Percentiles rank a stretch among this genome's conserved stretches.
phyloP scores from a whole-genome alignment of 352 stramenopile genomes.

The Pythium periplocum region DNA sequence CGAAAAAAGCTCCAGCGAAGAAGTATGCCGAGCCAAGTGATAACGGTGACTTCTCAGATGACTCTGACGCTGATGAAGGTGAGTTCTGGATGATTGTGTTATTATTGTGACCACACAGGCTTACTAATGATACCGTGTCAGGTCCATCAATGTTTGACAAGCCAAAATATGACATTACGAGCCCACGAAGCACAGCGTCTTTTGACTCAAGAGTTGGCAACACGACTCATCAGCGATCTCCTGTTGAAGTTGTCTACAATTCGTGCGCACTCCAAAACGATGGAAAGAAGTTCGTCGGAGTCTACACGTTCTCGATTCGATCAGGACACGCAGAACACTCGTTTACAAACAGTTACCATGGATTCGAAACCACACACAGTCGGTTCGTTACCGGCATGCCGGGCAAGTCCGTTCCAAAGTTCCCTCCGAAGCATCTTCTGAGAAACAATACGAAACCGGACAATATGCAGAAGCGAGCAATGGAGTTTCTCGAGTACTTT shows the following conservation, averaged over 20 bases:
- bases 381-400: conserved; percentile 30
- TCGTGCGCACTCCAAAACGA: conserved; percentile 50
- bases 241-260: conserved; percentile 36
- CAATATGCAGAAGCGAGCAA: conserved; percentile 81
- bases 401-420: conserved; percentile 45
- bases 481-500: conserved; percentile 75
- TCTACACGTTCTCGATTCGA: conserved; percentile 68
- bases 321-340: conserved; percentile 31
- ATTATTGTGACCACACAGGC: too few relatives aligned
- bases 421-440: conserved; percentile 69
- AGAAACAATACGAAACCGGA: conserved; percentile 80
- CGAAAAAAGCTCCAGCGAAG: background rate
- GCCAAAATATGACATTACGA: conserved; percentile 8
- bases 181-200: conserved; percentile 14
- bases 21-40: background rate
- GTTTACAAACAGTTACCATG: conserved; percentile 60
- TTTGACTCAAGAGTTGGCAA: conserved; percentile 2
- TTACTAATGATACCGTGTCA: too few relatives aligned
- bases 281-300: conserved; percentile 53
- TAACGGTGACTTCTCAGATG: background rate
- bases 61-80: conserved; percentile 8
- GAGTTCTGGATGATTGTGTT: too few relatives aligned
- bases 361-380: conserved; percentile 71
- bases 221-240: background rate
- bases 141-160: too few relatives aligned